phyloP scores from a whole-genome alignment of 2,329 filamentous ascomycete genomes.

The Aureobasidium melanogenum region DNA sequence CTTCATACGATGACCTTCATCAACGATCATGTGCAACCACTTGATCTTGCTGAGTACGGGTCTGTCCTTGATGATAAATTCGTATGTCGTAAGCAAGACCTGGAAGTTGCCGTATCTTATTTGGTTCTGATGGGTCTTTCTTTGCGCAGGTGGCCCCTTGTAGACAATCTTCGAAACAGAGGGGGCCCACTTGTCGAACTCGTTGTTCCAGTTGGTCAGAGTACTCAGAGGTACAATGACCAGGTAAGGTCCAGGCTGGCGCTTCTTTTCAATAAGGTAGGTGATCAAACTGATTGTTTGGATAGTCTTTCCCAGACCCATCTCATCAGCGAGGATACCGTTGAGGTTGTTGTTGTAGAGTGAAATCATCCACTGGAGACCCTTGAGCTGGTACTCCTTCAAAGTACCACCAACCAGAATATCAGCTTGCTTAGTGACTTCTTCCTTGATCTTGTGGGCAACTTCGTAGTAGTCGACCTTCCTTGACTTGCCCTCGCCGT shows the following conservation, averaged over 20 bases:
- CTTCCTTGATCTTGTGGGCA: conserved; percentile 90
- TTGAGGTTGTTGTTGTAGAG: conserved; percentile 99
- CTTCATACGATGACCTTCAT: conserved; percentile 99
- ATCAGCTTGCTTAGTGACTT: conserved; percentile 69
- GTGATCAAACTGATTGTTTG: conserved; percentile 97
- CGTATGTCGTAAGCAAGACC: conserved; percentile 92
- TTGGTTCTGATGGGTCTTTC: conserved; percentile 86
- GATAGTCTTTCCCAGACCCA: conserved; percentile 99
- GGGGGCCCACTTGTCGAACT: conserved; percentile 98
- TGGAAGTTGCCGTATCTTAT: conserved; percentile 95
- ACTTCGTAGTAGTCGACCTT: conserved; percentile 99
- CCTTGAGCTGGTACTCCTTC: conserved; percentile 98
- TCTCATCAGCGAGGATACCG: conserved; percentile 95
- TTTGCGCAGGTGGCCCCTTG: conserved; percentile 82
- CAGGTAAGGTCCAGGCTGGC: conserved; percentile 82
- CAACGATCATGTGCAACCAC: conserved; percentile 99
- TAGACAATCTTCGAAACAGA: conserved; percentile 82
- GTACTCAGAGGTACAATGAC: conserved; percentile 97
- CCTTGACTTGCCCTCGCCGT: conserved; percentile 54
- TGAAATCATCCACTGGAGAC: conserved; percentile 99
- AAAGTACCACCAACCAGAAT: conserved; percentile 87
- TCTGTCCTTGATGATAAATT: conserved; percentile 98
- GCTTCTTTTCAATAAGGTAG: conserved; percentile 92
- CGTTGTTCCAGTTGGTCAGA: conserved; percentile 95
- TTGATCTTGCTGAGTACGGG: conserved; percentile 96